Evolutionary conservation across 2,329 filamentous ascomycete genomes (phyloP).

Genomic region (Xylariales sp.): DNA sequence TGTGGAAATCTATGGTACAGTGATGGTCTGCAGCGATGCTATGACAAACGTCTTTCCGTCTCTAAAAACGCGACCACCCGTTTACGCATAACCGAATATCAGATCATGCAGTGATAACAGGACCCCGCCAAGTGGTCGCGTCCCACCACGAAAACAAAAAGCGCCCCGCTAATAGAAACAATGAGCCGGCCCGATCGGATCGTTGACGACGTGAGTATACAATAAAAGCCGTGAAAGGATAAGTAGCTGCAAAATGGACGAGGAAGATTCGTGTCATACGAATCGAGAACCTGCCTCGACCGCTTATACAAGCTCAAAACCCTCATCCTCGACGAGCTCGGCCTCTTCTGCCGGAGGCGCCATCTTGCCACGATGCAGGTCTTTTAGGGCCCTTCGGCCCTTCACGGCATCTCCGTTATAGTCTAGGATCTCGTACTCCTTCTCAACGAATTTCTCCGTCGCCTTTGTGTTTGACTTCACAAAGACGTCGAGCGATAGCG

Average conservation of each 20-base stretch:
- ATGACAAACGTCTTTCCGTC: constrained; percentile 9
- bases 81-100: constrained; percentile 14
- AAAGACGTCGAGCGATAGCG: constrained; percentile 55
- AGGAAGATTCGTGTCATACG: constrained; percentile 24
- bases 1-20: constrained; percentile 6
- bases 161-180: constrained; percentile 28
- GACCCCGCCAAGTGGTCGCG: constrained; percentile 7
- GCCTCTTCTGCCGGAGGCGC: constrained; percentile 41
- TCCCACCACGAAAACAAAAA: constrained; percentile 8
- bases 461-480: constrained; percentile 53
- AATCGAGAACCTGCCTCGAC: constrained; percentile 8
- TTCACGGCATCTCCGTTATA: constrained; percentile 58
- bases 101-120: background rate
- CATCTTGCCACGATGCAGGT: constrained; percentile 52
- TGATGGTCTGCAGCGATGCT: constrained; percentile 18
- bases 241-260: constrained; percentile 18
- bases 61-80: constrained; percentile 7
- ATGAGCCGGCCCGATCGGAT: constrained; percentile 7
- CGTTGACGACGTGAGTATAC: constrained; percentile 19
- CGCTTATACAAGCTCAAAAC: constrained; percentile 55
- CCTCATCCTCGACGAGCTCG: constrained; percentile 54
- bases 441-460: constrained; percentile 59
- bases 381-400: constrained; percentile 57
- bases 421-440: constrained; percentile 62
- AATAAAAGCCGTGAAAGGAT: constrained; percentile 24